phyloP scores from a whole-genome alignment of 2,329 filamentous ascomycete species.

The Lachnellula cervina region DNA sequence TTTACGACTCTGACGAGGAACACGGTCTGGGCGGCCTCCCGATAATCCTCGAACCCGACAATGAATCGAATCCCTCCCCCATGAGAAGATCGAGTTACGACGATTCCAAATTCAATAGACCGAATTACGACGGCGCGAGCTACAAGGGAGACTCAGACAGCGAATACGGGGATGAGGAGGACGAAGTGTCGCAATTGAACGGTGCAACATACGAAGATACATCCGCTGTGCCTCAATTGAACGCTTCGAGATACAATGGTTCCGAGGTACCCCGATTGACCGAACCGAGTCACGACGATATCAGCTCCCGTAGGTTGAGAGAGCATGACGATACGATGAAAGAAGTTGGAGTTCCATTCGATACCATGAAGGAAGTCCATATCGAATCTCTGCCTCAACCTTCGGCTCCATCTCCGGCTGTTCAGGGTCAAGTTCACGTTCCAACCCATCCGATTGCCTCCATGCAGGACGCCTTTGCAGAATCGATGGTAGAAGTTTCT shows the following conservation, averaged over 20 bases:
- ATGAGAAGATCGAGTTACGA: background rate
- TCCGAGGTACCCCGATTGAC: background rate
- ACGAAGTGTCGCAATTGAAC: background rate
- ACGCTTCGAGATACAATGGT: background rate
- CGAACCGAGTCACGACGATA: background rate
- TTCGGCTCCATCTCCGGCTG: too few species aligned
- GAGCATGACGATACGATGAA: conserved; percentile 22
- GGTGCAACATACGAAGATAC: background rate
- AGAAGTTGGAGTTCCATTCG: conserved; percentile 3
- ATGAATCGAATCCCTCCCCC: conserved; percentile 2
- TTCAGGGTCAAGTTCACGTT: conserved; percentile 16
- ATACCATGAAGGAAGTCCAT: background rate
- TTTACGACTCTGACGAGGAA: conserved; percentile 14
- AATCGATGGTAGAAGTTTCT: conserved; percentile 71
- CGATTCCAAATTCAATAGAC: background rate
- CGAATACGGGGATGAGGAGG: background rate
- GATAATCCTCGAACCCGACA: conserved; percentile 19
- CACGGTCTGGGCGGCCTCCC: conserved; percentile 12
- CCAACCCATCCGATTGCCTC: conserved; percentile 67
- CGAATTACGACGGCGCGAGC: background rate
- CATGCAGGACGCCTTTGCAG: conserved; percentile 78
- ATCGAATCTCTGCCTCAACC: too few species aligned
- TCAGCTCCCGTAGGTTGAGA: conserved; percentile 10
- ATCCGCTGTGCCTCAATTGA: background rate
- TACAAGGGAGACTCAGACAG: background rate